Evolutionary conservation across 192 early-diverging fungal species (phyloP).

Genomic region (Dissophora ornata): DNA sequence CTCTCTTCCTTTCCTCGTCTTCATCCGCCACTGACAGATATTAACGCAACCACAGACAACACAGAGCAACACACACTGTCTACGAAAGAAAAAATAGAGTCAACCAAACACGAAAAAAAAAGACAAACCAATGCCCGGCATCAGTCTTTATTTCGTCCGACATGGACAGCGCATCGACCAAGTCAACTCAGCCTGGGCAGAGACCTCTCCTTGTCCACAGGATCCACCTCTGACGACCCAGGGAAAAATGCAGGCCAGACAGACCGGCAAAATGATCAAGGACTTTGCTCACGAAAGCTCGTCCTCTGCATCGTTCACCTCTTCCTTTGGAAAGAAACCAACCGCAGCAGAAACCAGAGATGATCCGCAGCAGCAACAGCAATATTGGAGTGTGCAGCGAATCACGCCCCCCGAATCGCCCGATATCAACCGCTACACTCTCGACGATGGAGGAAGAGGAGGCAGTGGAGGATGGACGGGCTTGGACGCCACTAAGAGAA

Average conservation of each 20-base stretch:
- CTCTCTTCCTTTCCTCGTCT: background rate
- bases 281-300: constrained; percentile 31
- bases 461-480: background rate
- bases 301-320: background rate
- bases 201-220: constrained; percentile 49
- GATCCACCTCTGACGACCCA: constrained; percentile 51
- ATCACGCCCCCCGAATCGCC: constrained; percentile 45
- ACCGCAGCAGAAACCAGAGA: no score
- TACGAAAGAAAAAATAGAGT: no score
- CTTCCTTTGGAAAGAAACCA: background rate
- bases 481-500: constrained; percentile 2
- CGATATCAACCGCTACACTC: background rate
- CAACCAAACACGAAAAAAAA: background rate
- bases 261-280: constrained; percentile 39
- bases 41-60: no score
- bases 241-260: constrained; percentile 44
- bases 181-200: constrained; percentile 39
- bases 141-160: constrained; percentile 52
- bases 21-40: background rate
- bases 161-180: constrained; percentile 57
- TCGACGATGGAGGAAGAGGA: background rate
- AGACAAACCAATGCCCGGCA: constrained; percentile 15
- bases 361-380: background rate
- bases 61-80: no score
- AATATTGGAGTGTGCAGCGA: constrained; percentile 18